These are phyloP conservation scores for Euphrasia confusa DNA, from an alignment of 257 asterid genomes.

Conservation along the genomic window DNA sequence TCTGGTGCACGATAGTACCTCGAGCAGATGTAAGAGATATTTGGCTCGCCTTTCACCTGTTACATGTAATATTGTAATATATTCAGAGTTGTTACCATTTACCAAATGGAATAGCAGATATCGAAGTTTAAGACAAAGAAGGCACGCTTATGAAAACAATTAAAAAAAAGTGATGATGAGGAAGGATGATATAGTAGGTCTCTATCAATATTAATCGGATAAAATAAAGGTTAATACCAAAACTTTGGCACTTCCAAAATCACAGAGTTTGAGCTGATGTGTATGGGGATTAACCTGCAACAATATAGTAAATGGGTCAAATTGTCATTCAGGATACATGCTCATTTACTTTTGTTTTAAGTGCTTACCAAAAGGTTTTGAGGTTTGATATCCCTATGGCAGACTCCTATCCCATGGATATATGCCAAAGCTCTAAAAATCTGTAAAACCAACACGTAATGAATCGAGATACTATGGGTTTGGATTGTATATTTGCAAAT, in stretches of 20 bases:
- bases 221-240: constrained; percentile 42
- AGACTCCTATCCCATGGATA: constrained; percentile 73
- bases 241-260: constrained; percentile 89
- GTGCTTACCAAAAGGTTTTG: constrained; percentile 72
- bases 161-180: not conserved
- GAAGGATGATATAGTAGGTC: constrained; percentile 9
- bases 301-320: constrained; percentile 20
- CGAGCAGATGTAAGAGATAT: constrained; percentile 78
- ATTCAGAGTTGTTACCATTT: constrained; percentile 2
- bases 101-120: constrained; percentile 14
- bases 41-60: constrained; percentile 88
- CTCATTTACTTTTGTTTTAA: constrained; percentile 9
- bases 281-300: constrained; percentile 87
- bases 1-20: constrained; percentile 83
- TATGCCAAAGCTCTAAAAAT: constrained; percentile 81
- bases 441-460: constrained; percentile 35
- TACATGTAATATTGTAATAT: constrained; percentile 15
- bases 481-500: not conserved
- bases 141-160: not conserved
- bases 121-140: not conserved
- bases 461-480: not conserved
- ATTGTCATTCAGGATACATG: not conserved
- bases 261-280: constrained; percentile 82
- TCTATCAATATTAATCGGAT: not conserved
- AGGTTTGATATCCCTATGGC: constrained; percentile 90